Evolutionary conservation across 164 flowering plant species (phyloP).

Genomic region (Brasenia schreberi): DNA sequence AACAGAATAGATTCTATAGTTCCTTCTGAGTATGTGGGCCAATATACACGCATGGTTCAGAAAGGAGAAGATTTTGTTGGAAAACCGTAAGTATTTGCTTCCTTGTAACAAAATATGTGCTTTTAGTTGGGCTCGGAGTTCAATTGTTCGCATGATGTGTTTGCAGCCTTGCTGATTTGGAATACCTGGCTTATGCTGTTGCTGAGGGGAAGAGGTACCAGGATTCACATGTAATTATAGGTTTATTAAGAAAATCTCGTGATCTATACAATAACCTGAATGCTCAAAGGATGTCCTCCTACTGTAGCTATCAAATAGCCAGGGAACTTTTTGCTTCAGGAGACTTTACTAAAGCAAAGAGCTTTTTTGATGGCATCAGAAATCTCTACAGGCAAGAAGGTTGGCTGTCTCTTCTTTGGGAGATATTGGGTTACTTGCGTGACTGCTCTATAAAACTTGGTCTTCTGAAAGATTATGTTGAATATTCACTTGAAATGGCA

Average conservation of each 20-base stretch:
- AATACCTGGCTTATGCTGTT: constrained; percentile 48
- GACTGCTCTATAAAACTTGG: constrained; percentile 62
- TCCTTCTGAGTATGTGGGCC: constrained; percentile 76
- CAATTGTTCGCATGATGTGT: neutral
- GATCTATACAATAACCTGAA: constrained; percentile 50
- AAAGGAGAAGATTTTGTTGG: constrained; percentile 36
- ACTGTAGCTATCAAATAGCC: constrained; percentile 62
- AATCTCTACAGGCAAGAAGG: constrained; percentile 76
- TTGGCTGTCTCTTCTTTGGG: constrained; percentile 85
- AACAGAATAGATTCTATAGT: constrained; percentile 52
- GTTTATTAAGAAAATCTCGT: constrained; percentile 55
- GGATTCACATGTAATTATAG: constrained; percentile 85
- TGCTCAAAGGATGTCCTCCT: constrained; percentile 52
- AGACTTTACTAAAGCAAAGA: constrained; percentile 59
- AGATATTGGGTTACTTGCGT: constrained; percentile 69
- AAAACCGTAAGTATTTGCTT: constrained; percentile 34
- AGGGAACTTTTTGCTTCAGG: constrained; percentile 51
- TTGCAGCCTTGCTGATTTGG: constrained; percentile 79
- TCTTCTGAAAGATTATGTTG: constrained; percentile 53
- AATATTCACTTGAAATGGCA: constrained; percentile 97
- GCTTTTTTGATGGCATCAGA: constrained; percentile 41
- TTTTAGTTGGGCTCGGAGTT: neutral
- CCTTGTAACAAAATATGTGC: neutral
- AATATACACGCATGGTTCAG: constrained; percentile 62
- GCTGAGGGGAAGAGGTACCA: constrained; percentile 78